Base-by-base conservation (phyloP, 345 rosid genomes). In the Gynandropsis gynandra region DNA sequence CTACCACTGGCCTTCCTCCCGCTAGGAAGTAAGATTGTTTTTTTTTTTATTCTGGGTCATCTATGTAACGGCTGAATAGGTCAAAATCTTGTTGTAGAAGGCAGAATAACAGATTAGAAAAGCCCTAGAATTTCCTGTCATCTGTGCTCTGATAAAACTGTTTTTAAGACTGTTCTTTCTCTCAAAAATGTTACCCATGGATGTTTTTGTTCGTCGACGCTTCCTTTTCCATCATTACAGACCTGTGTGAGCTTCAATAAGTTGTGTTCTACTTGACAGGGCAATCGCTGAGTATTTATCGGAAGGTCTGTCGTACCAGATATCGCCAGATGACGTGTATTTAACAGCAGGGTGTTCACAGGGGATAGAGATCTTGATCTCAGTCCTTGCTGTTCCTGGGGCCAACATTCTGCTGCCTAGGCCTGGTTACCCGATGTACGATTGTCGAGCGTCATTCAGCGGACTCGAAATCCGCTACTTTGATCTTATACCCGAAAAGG, bases 391-490 rank as follows among this genome's bases (percentile, higher is more conserved):
- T 11, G 47, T 52, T 17, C 84, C 89, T 14, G 84, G 80, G 8
- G 78, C 79, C 45, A 85, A 81, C 47, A 72, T 82, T 17, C 51
- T 85, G 38, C 65, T 80, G 18, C 89, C 89, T 9, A 71, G 81
- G 42, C 89, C 84, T 5, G 76, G 73, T 38, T 85, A 20, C 44
- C 81, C 87, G 0, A 56, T 24, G 54, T 80, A 80, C 12, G 85
- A 76, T 66, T 56, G 74, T 16, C 47, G 64, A 16, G 82, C 81
- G n/a, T 55, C 64, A 13, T 40, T 45, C 4, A 61, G 27, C 15
- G 42, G 51, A n/a, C 74, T 82, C 0, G 81, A 76, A 47, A 64
- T 68, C n/a, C 83, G 83, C 20, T 71, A 68, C 39, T 80, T 71
- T 27, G 81, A 80, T 62, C 85, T 82, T 54, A 52, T 79, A 16